phyloP scores from a whole-genome alignment of 2,329 filamentous ascomycete species.

The Stagonosporopsis rhizophila region DNA sequence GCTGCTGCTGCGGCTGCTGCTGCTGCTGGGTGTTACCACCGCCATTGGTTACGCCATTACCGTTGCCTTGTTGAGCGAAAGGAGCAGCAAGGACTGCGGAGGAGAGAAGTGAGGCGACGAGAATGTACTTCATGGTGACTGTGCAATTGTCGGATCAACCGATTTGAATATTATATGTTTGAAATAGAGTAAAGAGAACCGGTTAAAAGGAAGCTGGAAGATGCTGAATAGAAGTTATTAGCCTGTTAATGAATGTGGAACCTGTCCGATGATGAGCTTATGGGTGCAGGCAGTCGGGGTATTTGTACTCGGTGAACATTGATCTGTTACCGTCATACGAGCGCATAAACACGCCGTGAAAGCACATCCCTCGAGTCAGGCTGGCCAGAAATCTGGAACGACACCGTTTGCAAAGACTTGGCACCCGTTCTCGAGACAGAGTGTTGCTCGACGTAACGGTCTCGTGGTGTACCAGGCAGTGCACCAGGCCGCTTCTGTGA shows the following conservation, averaged over 20 bases:
- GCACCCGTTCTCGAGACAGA: conserved; percentile 25
- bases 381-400: conserved; percentile 17
- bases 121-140: conserved; percentile 47
- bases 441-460: conserved; percentile 24
- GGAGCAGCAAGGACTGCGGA: conserved; percentile 44
- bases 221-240: conserved; percentile 35
- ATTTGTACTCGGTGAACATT: conserved; percentile 31
- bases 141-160: conserved; percentile 26
- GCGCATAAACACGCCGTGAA: conserved; percentile 17
- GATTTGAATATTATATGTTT: conserved; percentile 22
- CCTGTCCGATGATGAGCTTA: conserved; percentile 35
- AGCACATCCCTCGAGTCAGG: conserved; percentile 10
- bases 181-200: conserved; percentile 10
- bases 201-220: conserved; percentile 21
- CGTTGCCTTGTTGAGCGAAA: conserved; percentile 31
- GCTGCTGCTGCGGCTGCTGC: conserved; percentile 19
- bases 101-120: conserved; percentile 43
- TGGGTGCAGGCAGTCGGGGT: conserved; percentile 19
- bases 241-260: conserved; percentile 37
- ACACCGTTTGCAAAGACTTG: conserved; percentile 22
- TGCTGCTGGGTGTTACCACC: conserved; percentile 9
- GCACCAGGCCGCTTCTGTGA: conserved; percentile 20
- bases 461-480: conserved; percentile 23
- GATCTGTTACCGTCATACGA: conserved; percentile 1
- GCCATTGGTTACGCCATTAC: conserved; percentile 26